Evolutionary conservation across 352 stramenopile genomes (phyloP), one percentile per base, ranked within the genome.

Genomic region (Halophytophthora polymorphica): DNA sequence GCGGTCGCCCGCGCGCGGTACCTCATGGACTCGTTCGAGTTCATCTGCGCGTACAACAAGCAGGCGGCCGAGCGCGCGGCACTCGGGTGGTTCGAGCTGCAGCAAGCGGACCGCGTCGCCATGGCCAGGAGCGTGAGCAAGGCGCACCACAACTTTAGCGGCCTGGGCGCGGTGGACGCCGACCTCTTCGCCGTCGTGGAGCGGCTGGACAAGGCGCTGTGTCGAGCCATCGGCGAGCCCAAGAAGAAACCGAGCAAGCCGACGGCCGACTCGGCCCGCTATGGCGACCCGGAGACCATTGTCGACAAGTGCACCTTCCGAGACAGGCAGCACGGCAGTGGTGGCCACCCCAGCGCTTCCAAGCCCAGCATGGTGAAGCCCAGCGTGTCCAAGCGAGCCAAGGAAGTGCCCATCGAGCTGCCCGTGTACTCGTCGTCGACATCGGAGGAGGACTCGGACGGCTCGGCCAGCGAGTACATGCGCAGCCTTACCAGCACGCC

Each of bases 161-260:
- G 62, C 0, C 45, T 76, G 28, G 64, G 14, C 19, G 66, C 45
- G 35, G 58, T 76, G 2, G 64, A 69, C 33, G 53, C 61, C 55
- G 55, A 76, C 6, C 47, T 76, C 13, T 69, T 55, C 33, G 52
- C 65, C 23, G 39, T 69, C 25, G 65, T 76, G 53, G 64, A 71
- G n/a, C 41, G 45, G 11, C 58, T 76, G 19, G 66, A 76, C 50
- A 63, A 58, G 18, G 40, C 65, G 14, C 13, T 69, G 6, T 55
- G 59, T 6, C 7, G 44, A 28, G 72, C 64, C 37, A 52, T 66
- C 34, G 41, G 46, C 4, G 58, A 76, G 37, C 58, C 44, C 0
- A 76, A 72, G 62, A 76, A 71, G 35, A 71, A 63, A 43, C 71
- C 58, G 17, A 68, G 69, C 43, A 72, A 66, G 21, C 66, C 63